These are phyloP conservation scores for Tetracladium marchalianum DNA, from an alignment of 495 filamentous ascomycete species.

Conservation along the genomic window DNA sequence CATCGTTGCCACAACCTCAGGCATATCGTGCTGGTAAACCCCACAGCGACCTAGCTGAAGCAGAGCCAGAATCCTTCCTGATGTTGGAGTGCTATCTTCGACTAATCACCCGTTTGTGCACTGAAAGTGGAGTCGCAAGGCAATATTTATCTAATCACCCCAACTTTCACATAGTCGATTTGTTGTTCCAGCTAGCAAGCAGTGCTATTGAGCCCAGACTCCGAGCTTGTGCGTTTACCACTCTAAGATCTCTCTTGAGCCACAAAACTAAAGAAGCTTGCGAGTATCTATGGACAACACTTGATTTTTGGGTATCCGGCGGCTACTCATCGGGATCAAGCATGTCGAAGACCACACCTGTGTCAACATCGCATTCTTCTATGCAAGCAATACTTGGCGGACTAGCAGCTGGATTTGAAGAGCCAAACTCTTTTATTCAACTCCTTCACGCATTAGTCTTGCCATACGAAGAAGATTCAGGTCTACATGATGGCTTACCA, in stretches of 20 bases:
- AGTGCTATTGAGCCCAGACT: slow-evolving; percentile 60
- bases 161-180: slow-evolving; percentile 49
- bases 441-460: slow-evolving; percentile 59
- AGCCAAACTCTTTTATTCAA: slow-evolving; percentile 69
- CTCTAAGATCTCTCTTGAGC: slow-evolving; percentile 56
- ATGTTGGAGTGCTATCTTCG: slow-evolving; percentile 92
- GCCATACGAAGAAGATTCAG: slow-evolving; percentile 45
- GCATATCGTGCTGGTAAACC: slow-evolving; percentile 50
- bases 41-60: slow-evolving; percentile 40
- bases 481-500: slow-evolving; percentile 62
- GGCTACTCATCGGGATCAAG: slow-evolving; percentile 27
- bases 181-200: slow-evolving; percentile 59
- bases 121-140: slow-evolving; percentile 56
- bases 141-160: slow-evolving; percentile 58
- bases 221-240: slow-evolving; percentile 64
- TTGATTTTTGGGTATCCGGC: slow-evolving; percentile 66
- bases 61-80: slow-evolving; percentile 78
- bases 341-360: slow-evolving; percentile 10
- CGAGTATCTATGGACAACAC: slow-evolving; percentile 53
- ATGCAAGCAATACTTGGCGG: slow-evolving; percentile 32
- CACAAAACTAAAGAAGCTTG: slow-evolving; percentile 50
- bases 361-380: slow-evolving; percentile 1
- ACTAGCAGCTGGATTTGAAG: slow-evolving; percentile 57
- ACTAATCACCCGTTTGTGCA: slow-evolving; percentile 68
- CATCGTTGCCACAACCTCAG: slow-evolving; percentile 40